Conservation (phyloP, 2,329 filamentous ascomycete genomes). For the Trichoderma guizhouense region DNA sequence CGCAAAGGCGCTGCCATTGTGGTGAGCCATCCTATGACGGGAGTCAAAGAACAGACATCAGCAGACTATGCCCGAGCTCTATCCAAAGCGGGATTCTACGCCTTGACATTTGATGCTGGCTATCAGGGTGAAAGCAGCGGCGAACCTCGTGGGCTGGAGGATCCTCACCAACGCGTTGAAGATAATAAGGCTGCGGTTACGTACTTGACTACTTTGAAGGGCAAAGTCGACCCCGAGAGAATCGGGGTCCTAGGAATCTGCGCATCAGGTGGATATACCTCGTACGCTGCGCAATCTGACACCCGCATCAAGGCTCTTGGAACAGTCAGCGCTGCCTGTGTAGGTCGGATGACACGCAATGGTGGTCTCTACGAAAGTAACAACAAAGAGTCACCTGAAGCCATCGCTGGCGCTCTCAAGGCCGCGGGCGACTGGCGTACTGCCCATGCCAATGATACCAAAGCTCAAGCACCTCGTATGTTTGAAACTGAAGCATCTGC, state of each 20-base stretch:
- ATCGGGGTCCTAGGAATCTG: constrained; percentile 41
- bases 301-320: constrained; percentile 37
- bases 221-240: constrained; percentile 29
- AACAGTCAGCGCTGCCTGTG: constrained; percentile 29
- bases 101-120: constrained; percentile 36
- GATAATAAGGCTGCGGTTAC: constrained; percentile 36
- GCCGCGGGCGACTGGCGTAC: constrained; percentile 11
- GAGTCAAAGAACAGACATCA: constrained; percentile 39
- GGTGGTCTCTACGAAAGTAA: background rate
- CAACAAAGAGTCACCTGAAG: background rate
- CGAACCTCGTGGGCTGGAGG: constrained; percentile 35
- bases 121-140: constrained; percentile 38
- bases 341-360: constrained; percentile 30
- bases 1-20: constrained; percentile 22
- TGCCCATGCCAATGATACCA: background rate
- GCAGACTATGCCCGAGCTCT: constrained; percentile 32
- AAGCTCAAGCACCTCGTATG: background rate
- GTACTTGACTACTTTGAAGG: constrained; percentile 29
- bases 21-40: constrained; percentile 31
- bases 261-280: constrained; percentile 36
- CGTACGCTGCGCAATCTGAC: constrained; percentile 35
- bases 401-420: constrained; percentile 1
- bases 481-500: background rate
- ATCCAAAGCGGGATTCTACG: constrained; percentile 31
- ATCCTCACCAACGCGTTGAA: constrained; percentile 36